These are phyloP conservation scores for Mycena galericulata DNA, from an alignment of 768 basidiomycete genomes.

Conservation along the genomic window DNA sequence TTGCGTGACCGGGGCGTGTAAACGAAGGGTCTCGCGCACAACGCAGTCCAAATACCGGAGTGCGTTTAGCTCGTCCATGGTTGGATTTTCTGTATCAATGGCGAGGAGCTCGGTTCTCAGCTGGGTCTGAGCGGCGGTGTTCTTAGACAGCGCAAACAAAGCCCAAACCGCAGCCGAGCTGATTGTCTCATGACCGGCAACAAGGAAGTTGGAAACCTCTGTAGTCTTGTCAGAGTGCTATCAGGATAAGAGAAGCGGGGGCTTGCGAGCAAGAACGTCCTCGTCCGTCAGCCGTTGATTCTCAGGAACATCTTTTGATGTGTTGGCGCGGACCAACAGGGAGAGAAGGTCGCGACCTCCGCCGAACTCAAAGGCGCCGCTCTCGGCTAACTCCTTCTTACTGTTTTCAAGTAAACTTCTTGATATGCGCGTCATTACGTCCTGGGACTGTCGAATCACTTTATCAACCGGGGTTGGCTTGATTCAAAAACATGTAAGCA, in stretches of 20 bases:
- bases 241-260: background rate
- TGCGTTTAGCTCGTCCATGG: background rate
- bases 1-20: background rate
- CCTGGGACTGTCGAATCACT: slow-evolving; percentile 37
- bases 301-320: slow-evolving; percentile 68
- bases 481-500: background rate
- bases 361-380: slow-evolving; percentile 41
- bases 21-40: background rate
- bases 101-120: background rate
- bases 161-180: background rate
- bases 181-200: slow-evolving; percentile 48
- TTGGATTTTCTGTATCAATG: background rate
- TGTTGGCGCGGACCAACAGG: slow-evolving; percentile 71
- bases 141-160: background rate
- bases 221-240: background rate
- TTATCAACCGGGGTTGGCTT: slow-evolving; percentile 47
- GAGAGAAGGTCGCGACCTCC: slow-evolving; percentile 66
- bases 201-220: slow-evolving; percentile 56
- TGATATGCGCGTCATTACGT: slow-evolving; percentile 63
- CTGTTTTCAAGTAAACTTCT: slow-evolving; percentile 60
- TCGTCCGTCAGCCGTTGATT: slow-evolving; percentile 58
- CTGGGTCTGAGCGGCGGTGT: background rate
- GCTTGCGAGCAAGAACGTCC: slow-evolving; percentile 53
- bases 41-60: background rate
- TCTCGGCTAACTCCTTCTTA: slow-evolving; percentile 50